Conservation (phyloP, 2,329 filamentous ascomycete genomes). For the Torrubiella hemipterigena region DNA sequence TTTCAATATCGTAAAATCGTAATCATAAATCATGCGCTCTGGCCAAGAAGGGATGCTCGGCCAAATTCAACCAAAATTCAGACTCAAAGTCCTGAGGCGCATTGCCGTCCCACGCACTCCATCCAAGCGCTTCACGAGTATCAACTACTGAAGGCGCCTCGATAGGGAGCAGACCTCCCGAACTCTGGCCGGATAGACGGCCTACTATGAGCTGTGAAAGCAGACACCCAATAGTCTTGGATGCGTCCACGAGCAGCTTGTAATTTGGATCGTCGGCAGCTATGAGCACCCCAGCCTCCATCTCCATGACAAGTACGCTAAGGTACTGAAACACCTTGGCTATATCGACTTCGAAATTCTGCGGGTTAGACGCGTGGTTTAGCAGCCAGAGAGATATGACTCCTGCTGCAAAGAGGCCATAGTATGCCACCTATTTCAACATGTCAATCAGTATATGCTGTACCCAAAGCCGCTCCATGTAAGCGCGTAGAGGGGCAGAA, state of each 20-base stretch:
- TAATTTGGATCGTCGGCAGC: constrained; percentile 10
- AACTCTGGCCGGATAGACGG: neutral
- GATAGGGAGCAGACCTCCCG: neutral
- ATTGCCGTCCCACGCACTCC: constrained; percentile 6
- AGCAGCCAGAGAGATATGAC: constrained; percentile 9
- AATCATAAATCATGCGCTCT: too few relatives aligned
- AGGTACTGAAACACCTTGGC: constrained; percentile 9
- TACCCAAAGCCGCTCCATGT: too few relatives aligned
- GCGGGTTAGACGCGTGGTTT: constrained; percentile 3
- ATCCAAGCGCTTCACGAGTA: constrained; percentile 1
- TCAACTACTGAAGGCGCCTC: neutral
- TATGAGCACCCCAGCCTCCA: constrained; percentile 9
- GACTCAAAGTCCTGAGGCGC: constrained; percentile 5
- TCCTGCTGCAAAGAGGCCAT: constrained; percentile 10
- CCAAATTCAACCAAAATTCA: constrained; percentile 6
- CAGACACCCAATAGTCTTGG: constrained; percentile 9
- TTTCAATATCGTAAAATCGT: too few relatives aligned
- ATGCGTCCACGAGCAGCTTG: constrained; percentile 9
- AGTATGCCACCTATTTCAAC: constrained; percentile 8
- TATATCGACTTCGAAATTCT: constrained; percentile 2
- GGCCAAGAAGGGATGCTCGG: constrained; percentile 4
- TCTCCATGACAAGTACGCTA: constrained; percentile 9
- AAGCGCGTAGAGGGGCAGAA: too few relatives aligned
- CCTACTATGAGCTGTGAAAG: constrained; percentile 3
- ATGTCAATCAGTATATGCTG: neutral